A percentile compares a stretch with the other conserved stretches of the same genome.
These are phyloP conservation scores for Debaryomyces subglobosus DNA, from an alignment of 1,139 yeast species.

Conservation along the genomic window DNA sequence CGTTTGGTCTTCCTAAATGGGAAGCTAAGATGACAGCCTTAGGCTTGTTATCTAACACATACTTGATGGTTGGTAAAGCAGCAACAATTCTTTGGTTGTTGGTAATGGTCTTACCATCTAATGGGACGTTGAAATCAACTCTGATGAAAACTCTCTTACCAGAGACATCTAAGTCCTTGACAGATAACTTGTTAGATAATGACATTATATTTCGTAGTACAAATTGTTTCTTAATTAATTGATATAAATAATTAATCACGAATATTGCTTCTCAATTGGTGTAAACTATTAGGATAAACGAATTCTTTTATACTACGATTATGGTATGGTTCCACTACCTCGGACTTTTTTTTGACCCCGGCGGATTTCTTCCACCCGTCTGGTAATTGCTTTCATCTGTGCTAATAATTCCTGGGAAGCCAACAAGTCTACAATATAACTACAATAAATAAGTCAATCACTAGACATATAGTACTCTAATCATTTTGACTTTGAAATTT, in stretches of 20 bases:
- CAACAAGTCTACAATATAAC: not conserved
- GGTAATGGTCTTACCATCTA: constrained; percentile 94
- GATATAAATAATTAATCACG: not conserved
- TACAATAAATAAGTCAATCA: not conserved
- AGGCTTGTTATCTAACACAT: constrained; percentile 87
- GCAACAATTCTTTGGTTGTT: constrained; percentile 99
- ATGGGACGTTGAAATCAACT: constrained; percentile 97
- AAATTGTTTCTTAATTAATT: constrained; percentile 5
- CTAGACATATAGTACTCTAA: not conserved
- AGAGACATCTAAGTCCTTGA: constrained; percentile 81
- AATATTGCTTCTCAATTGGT: not conserved
- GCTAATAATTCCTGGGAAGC: not conserved
- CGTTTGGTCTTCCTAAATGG: constrained; percentile 97
- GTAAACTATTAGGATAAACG: not conserved
- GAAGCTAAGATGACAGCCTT: constrained; percentile 90
- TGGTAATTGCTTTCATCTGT: not conserved
- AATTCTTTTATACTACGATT: constrained; percentile 3
- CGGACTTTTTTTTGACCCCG: constrained; percentile 12
- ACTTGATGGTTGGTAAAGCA: constrained; percentile 94
- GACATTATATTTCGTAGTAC: constrained; percentile 58
- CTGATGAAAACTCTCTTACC: constrained; percentile 95
- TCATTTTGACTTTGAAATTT: not conserved
- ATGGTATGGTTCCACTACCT: constrained; percentile 9
- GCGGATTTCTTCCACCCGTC: constrained; percentile 18
- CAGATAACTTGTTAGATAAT: constrained; percentile 86